Base-by-base conservation (phyloP, 352 stramenopile species). In the Elongisporangium prolatum region DNA sequence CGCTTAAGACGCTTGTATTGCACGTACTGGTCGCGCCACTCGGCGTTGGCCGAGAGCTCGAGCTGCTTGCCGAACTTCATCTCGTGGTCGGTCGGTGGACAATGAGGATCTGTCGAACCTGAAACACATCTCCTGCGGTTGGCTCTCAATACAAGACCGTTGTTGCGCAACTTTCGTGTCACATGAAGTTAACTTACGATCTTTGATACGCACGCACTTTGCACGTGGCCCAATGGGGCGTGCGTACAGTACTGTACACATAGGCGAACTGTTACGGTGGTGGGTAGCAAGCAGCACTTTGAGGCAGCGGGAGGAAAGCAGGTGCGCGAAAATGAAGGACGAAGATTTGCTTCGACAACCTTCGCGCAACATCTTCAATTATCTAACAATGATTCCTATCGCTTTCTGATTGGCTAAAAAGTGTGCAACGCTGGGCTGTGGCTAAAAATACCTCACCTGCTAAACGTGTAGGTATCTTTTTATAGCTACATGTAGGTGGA, bases 31-130 rank as follows among this genome's bases (percentile, higher is more conserved):
- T 93, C 85, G 65, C 88, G 88, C 84, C 86, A 96, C 54, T 88
- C 84, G n/a, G 83, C 80, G 58, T 93, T 94, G 17, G 83, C 87
- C 58, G 80, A 91, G 55, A 93, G 84, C 79, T 97, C 84, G 24
- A 97, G 80, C 68, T 97, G 88, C 73, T 97, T 97, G 73, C 89
- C 89, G 73, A 96, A 97, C 75, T 97, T 97, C 89, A 97, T 97
- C 60, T 54, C 58, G n/a, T n/a, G 20, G 25, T 9, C 28, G 4
- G 5, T 40, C 9, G 28, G 28, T 40, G 28, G 28, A 40, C 28
- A 40, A 40, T 40, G 28, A 8, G 28, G 28, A 40, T 40, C 28
- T 40, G 28, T n/a, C 28, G 14, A 40, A 40, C 14, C 28, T 6
- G 28, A 40, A 40, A 40, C 28, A 40, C 4, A 40, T 8, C 4